Base-by-base conservation (phyloP, 2,329 filamentous ascomycete species). In the Zymoseptoria tritici region DNA sequence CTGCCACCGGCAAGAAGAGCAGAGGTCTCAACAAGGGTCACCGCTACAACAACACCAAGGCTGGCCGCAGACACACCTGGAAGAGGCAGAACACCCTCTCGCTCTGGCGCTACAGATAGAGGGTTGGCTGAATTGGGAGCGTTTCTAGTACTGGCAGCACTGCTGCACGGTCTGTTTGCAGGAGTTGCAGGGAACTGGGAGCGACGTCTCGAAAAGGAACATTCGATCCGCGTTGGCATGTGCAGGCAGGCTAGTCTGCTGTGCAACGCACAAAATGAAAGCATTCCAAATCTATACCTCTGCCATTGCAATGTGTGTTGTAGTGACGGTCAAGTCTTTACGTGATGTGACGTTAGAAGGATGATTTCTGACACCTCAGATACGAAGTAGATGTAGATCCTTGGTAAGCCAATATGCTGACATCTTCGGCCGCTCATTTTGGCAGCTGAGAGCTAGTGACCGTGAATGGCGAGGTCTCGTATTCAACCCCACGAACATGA, bases 21-120 rank as follows among this genome's bases (percentile, higher is more conserved):
- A 91, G 94, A 80, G 94, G 95, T 83, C 89, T 99, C 83, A 94
- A 94, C 88, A 96, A 96, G 87, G 94, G 94, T 74, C 93, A 97
- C 83, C 86, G 89, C 77, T 99, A 90, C 91, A 96, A 93, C 91
- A 96, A 99, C 86, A 99, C 94, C 80, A 85, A 84, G 72, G 90
- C 91, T 74, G 94, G 94, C 76, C 87, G 94, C 81, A 93, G 95
- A 85, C 97, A 99, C 91, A 99, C 93, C 79, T 99, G 94, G 95
- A 96, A 96, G 90, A 87, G 90, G 79, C 91, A 96, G 86, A 99
- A 99, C 89, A 99, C 93, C 80, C 88, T 96, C 79, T 96, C 90
- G 75, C 90, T 96, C 79, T 97, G 93, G 92, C 87, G 92, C 81
- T 97, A 97, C 90, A 87, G 92, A 82, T 96, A 90, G 82, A 70